Evolutionary conservation across 1,139 yeast species (phyloP).

Genomic region (Eremothecium gossypii): DNA sequence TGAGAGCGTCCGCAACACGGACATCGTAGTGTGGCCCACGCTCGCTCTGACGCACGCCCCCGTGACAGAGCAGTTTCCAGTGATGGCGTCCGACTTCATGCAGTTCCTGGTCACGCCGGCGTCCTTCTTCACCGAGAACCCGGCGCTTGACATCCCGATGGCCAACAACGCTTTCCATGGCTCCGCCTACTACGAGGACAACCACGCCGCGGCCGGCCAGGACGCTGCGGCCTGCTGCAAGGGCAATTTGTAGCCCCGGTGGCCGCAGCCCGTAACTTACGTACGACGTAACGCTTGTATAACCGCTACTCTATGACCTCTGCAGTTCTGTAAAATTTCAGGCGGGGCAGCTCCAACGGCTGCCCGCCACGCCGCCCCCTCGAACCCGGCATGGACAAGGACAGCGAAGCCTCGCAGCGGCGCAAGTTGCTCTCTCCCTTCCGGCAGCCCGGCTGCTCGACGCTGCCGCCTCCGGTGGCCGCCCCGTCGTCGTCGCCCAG

Average conservation of each 20-base stretch:
- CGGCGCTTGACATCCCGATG: slow-evolving; percentile 76
- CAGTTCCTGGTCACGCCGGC: slow-evolving; percentile 62
- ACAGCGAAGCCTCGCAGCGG: neutral
- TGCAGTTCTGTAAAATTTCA: neutral
- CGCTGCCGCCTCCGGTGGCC: slow-evolving; percentile 6
- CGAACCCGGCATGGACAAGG: neutral
- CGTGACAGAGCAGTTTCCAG: slow-evolving; percentile 86
- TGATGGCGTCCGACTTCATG: slow-evolving; percentile 78
- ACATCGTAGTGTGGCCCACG: slow-evolving; percentile 80
- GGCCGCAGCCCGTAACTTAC: neutral
- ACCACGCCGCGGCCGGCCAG: slow-evolving; percentile 17
- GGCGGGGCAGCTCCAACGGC: too few species aligned
- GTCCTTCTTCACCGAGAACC: slow-evolving; percentile 74
- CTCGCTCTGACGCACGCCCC: slow-evolving; percentile 83
- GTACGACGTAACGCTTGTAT: neutral
- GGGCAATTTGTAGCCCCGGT: slow-evolving; percentile 26
- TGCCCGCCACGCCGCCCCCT: neutral
- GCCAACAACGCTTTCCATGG: slow-evolving; percentile 65
- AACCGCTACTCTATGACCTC: neutral
- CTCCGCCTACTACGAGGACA: slow-evolving; percentile 38
- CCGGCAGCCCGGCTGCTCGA: slow-evolving; percentile 8
- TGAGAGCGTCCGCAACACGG: slow-evolving; percentile 70
- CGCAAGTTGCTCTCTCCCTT: slow-evolving; percentile 3
- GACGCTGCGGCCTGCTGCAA: slow-evolving; percentile 29
- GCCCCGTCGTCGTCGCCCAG: neutral